Evolutionary conservation across 2,329 filamentous ascomycete species (phyloP).

Genomic region (Rhinocladiella similis): DNA sequence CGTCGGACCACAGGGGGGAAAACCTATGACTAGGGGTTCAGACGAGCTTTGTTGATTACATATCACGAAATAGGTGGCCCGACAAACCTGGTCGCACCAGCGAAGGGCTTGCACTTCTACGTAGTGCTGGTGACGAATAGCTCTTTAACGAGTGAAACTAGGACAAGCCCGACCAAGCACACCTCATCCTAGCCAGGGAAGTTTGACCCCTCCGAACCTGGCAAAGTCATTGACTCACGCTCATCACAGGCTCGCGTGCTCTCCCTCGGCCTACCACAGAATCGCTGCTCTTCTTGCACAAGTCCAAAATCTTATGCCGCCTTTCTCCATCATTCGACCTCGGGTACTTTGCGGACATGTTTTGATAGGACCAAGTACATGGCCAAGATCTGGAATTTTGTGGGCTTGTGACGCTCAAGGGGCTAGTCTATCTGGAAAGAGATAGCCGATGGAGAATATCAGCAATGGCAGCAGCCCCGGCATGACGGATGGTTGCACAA

Average conservation of each 20-base stretch:
- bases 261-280: background rate
- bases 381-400: background rate
- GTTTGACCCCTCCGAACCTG: background rate
- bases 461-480: background rate
- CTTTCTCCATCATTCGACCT: background rate
- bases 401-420: background rate
- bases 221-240: slow-evolving; percentile 5
- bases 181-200: slow-evolving; percentile 9
- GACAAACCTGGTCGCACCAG: slow-evolving; percentile 12
- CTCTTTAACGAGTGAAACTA: slow-evolving; percentile 16
- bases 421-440: background rate
- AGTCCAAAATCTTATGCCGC: background rate
- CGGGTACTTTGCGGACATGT: background rate
- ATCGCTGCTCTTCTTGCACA: background rate
- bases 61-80: too few species aligned
- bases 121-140: slow-evolving; percentile 20
- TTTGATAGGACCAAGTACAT: background rate
- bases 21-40: too few species aligned
- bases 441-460: background rate
- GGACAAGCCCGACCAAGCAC: slow-evolving; percentile 11
- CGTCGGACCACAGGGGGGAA: too few species aligned
- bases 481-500: background rate
- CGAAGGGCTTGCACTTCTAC: slow-evolving; percentile 18
- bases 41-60: too few species aligned
- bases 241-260: background rate